Evolutionary conservation across 129 eudicot genomes (phyloP).

Genomic region (Kitagawia praeruptora): DNA sequence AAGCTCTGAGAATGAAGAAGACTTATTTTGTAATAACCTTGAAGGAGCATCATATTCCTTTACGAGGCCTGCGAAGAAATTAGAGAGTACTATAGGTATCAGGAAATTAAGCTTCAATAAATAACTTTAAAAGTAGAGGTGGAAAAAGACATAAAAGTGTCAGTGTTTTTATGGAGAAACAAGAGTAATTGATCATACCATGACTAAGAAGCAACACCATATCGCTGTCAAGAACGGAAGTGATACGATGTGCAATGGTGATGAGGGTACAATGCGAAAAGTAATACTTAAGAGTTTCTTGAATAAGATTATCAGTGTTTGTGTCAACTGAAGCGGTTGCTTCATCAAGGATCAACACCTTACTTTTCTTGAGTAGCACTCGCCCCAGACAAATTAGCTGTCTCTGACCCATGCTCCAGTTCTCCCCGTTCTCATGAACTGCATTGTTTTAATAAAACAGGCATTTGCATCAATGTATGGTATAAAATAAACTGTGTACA

Average conservation of each 20-base stretch:
- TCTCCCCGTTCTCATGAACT: conserved; percentile 71
- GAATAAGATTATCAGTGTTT: conserved; percentile 51
- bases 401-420: conserved; percentile 74
- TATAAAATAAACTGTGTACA: not conserved
- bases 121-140: not conserved
- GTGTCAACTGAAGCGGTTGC: conserved; percentile 19
- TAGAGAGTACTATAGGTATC: not conserved
- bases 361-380: too few relatives aligned
- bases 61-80: conserved; percentile 41
- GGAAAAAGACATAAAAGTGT: not conserved
- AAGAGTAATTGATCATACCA: conserved; percentile 25
- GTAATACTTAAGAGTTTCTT: conserved; percentile 56
- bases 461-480: not conserved
- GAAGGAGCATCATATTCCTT: conserved; percentile 72
- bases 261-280: conserved; percentile 50
- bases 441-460: not conserved
- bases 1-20: conserved; percentile 65
- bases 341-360: too few relatives aligned
- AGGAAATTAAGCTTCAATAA: not conserved
- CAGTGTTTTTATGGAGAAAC: not conserved
- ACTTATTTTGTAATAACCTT: conserved; percentile 50
- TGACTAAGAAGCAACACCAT: conserved; percentile 70
- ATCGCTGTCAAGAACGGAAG: conserved; percentile 74
- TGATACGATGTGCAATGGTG: conserved; percentile 73
- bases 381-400: too few relatives aligned